Evolutionary conservation across 1,284 basidiomycete species (phyloP), one percentile per base, ranked within the genome.

Genomic region (Albatrellus sp.): DNA sequence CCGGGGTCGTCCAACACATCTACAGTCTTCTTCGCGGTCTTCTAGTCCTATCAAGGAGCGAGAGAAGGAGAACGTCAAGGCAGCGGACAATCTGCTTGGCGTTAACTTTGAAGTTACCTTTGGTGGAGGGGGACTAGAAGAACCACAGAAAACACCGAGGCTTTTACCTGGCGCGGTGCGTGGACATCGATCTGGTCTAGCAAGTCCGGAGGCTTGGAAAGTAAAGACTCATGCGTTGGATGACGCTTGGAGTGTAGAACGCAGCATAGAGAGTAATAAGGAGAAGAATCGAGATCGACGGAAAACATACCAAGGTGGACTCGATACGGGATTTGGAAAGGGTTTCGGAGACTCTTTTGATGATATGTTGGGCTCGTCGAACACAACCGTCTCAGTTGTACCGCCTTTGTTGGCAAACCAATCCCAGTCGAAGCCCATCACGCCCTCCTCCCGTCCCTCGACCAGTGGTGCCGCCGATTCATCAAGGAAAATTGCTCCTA

Each of bases 321-420:
- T 60, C 45, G 52, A 53, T 13, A 37, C 52, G 1, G 46, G 50
- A 17, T 65, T 69, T 43, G 59, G 57, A n/a, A 62, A 79, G 54
- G 75, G 77, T 50, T 84, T 84, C 54, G 72, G 77, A 64, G 68
- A 68, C 42, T 59, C 73, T 3, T 68, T 69, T 47, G 67, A 70
- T 42, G 43, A 38, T 13, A 42, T 44, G 31, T 43, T 51, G 4
- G 50, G 46, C 1, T 50, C 45, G 5, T 45, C 54, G 11, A 40
- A 39, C 31, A 30, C 48, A 13, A 43, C 48, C 16, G 58, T 40
- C 13, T 36, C 48, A 3, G 45, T 57, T 14, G 48, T 51, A 29
- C 49, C 40, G 44, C 52, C 30, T 47, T 33, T 7, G 37, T 13
- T 39, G 40, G 34, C 46, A 14, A 35, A 43, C 6, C 46, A 45